Conservation (phyloP, 129 eudicot genomes). For the Glebionis coronaria region DNA sequence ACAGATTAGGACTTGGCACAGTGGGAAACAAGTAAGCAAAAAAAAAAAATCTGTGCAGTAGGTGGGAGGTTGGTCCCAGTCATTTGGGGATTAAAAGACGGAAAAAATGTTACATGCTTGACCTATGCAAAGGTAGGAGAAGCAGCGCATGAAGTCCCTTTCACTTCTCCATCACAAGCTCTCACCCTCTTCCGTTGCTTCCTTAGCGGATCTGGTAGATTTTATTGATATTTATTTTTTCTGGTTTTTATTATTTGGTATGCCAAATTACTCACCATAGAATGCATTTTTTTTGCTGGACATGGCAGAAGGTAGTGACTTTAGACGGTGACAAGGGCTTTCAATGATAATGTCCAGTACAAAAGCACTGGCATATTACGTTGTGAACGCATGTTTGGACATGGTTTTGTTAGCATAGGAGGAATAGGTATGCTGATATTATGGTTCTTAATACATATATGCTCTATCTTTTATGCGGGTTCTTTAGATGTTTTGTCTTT, state of each 20-base stretch:
- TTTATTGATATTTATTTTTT: neutral
- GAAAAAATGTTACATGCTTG: constrained; percentile 27
- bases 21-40: constrained; percentile 20
- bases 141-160: constrained; percentile 36
- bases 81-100: constrained; percentile 32
- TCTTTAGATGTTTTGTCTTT: neutral
- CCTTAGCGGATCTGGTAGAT: constrained; percentile 47
- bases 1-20: constrained; percentile 37
- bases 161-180: constrained; percentile 33
- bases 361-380: constrained; percentile 80
- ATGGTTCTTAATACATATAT: neutral
- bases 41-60: too few species aligned
- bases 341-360: constrained; percentile 90
- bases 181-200: constrained; percentile 30
- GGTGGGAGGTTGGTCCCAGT: constrained; percentile 36
- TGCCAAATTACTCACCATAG: neutral
- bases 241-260: neutral
- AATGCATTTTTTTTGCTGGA: constrained; percentile 60
- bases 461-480: neutral
- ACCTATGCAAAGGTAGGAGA: constrained; percentile 31
- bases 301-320: constrained; percentile 83
- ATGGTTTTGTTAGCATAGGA: constrained; percentile 94
- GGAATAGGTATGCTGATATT: constrained; percentile 61
- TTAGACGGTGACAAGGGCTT: constrained; percentile 68
- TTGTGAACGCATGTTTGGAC: constrained; percentile 92